Conservation (phyloP, 495 filamentous ascomycete genomes). For the Aspergillus asperescens region DNA sequence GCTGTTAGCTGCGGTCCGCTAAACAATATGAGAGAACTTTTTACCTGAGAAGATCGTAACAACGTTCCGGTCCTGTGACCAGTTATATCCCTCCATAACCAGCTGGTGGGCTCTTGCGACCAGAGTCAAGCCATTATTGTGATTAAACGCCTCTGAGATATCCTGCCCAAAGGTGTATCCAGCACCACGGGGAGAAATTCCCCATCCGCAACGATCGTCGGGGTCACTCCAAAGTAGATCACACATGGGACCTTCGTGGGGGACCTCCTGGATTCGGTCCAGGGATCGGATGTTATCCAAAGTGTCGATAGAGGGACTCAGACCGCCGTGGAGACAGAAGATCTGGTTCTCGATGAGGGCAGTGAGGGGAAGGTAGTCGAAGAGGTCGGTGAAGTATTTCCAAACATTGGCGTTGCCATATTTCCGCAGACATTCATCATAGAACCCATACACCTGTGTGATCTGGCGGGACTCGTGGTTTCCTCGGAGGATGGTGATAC, state of each 20-base stretch:
- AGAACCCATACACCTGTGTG: slow-evolving; percentile 96
- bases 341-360: slow-evolving; percentile 99
- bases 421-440: slow-evolving; percentile 95
- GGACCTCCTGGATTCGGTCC: slow-evolving; percentile 96
- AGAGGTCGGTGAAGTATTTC: slow-evolving; percentile 99
- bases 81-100: slow-evolving; percentile 98
- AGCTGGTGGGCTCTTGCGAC: slow-evolving; percentile 92
- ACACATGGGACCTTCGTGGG: slow-evolving; percentile 98
- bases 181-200: slow-evolving; percentile 92
- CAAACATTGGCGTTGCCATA: slow-evolving; percentile 99
- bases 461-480: slow-evolving; percentile 98
- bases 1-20: background rate
- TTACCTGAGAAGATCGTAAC: slow-evolving; percentile 99
- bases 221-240: slow-evolving; percentile 97
- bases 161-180: slow-evolving; percentile 99
- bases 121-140: slow-evolving; percentile 96
- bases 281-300: slow-evolving; percentile 96
- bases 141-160: slow-evolving; percentile 99
- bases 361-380: slow-evolving; percentile 97
- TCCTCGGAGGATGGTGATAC: slow-evolving; percentile 93
- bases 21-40: slow-evolving; percentile 19
- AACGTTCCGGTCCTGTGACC: slow-evolving; percentile 94
- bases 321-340: slow-evolving; percentile 96
- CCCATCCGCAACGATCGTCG: slow-evolving; percentile 97
- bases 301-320: slow-evolving; percentile 95